Base-by-base conservation (phyloP, 441 rosid species). In the Theobroma grandiflorum region DNA sequence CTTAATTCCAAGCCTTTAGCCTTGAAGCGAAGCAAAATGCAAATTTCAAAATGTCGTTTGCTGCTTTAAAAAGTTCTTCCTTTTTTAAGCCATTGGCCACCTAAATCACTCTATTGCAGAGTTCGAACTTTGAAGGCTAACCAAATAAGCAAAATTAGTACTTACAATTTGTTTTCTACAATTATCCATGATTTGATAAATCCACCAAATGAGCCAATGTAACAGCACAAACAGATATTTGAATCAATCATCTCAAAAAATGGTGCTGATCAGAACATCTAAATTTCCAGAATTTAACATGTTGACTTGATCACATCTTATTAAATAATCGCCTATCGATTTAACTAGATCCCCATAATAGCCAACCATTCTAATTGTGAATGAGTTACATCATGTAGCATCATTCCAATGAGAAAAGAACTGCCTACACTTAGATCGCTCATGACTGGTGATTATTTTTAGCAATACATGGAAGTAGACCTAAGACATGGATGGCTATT, bases 401-500 rank as follows among this genome's bases (percentile, higher is more conserved):
- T 45, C 72, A 43, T 67, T 67, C 72, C 52, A n/a, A 42, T 7
- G 4, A 68, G 18, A 68, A 8, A 42, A 12, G 8, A 20, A 67
- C 52, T 10, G 8, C 9, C 20, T 15, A 6, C 37, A 63, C 20
- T 63, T 12, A 1, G n/a, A 62, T 62, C 67, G 6, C 3, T 62
- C 40, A 12, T 6, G 38, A 31, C 16, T 4, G 3, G 40, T 26
- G 66, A 61, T 31, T 4, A 31, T 61, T 31, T 31, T 16, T 12
- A 11, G 38, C 42, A 33, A 35, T 35, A 35, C 42, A 6, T 33
- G 67, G 15, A 14, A 63, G 9, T 63, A 2, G n/a, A 16, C 43
- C 75, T 4, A 71, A 57, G 11, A 72, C 62, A 37, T 16, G 63
- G 37, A 52, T 72, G 61, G 75, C 40, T 52, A n/a, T 53, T 31